Base-by-base conservation (phyloP, 1,284 basidiomycete genomes). In the Heterobasidion parviporum region DNA sequence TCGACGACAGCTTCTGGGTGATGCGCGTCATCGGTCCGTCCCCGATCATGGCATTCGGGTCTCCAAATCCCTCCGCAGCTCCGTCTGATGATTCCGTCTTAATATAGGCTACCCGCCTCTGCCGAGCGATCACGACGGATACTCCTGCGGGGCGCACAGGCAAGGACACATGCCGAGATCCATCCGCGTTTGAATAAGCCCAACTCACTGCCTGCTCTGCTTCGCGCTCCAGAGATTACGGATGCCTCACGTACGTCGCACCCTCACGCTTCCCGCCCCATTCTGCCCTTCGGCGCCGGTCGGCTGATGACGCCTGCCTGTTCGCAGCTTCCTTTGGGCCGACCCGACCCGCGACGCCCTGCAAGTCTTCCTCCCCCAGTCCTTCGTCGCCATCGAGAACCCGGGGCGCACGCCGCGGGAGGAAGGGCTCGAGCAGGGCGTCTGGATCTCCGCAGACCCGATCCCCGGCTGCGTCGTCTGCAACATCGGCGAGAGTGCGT, bases 61-160 rank as follows among this genome's bases (percentile, higher is more conserved):
- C 32, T 36, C 26, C 26, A 5, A 26, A 26, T 26, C 26, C 26
- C 26, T 26, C 26, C 26, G 26, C 26, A 26, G 26, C 26, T 3
- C 26, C 1, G 48, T 50, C 32, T 16, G 32, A 18, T 16, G 32
- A 18, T 45, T 15, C 44, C 18, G 45, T 48, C 35, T 48, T 41
- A 52, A 35, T 41, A 9, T 60, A 88, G 89, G 90, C 14, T 94
- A 94, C 64, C 92, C 92, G 1, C 88, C 89, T 1, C 75, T 94
- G n/a, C 87, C 89, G 0, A 73, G 79, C 36, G 80, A 83, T 54
- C 76, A 86, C 54, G 85, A 91, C 47, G 90, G 92, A 5, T 81
- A 87, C 63, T 92, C 88, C 15, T 94, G 92, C 63, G 92, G 92
- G 26, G 87, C 87, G 54, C 90, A 93, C 70, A 90, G 85, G 83